A percentile compares a stretch with the other conserved stretches of the same genome.
Evolutionary conservation across 2,329 filamentous ascomycete genomes (phyloP).

Genomic region (Arachnopeziza araneosa): DNA sequence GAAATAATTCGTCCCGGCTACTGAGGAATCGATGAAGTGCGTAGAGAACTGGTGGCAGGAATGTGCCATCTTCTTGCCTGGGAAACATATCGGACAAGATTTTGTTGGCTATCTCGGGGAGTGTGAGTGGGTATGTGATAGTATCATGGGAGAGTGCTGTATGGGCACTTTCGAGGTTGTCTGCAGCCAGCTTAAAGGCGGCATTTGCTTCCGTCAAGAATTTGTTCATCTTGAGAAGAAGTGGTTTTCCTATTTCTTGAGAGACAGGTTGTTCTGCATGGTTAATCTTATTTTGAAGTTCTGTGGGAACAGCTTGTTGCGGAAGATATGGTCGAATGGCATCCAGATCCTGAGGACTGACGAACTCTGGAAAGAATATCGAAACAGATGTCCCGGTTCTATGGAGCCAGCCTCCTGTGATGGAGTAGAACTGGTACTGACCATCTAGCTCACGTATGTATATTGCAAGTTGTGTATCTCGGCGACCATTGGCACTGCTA

Average conservation of each 20-base stretch:
- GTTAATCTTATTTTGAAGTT: slow-evolving; percentile 31
- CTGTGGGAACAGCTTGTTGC: slow-evolving; percentile 27
- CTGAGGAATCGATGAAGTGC: slow-evolving; percentile 63
- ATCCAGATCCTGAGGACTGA: slow-evolving; percentile 37
- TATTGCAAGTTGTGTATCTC: slow-evolving; percentile 37
- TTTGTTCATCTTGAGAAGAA: slow-evolving; percentile 37
- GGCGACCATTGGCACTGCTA: slow-evolving; percentile 12
- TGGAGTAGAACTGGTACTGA: slow-evolving; percentile 43
- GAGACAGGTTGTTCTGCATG: slow-evolving; percentile 38
- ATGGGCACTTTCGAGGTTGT: slow-evolving; percentile 44
- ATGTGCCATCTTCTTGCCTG: slow-evolving; percentile 29
- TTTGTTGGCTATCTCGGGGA: slow-evolving; percentile 40
- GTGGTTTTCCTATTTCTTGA: slow-evolving; percentile 37
- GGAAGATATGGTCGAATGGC: slow-evolving; percentile 42
- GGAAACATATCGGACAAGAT: slow-evolving; percentile 30
- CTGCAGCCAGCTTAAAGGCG: slow-evolving; percentile 41
- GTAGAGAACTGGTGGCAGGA: slow-evolving; percentile 50
- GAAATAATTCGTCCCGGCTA: slow-evolving; percentile 56
- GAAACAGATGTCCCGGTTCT: slow-evolving; percentile 28
- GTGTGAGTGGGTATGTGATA: slow-evolving; percentile 36
- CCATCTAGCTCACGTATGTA: slow-evolving; percentile 38
- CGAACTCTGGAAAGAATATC: slow-evolving; percentile 42
- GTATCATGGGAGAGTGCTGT: slow-evolving; percentile 37
- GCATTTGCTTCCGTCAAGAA: slow-evolving; percentile 40
- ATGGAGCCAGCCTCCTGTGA: slow-evolving; percentile 44